These are phyloP conservation scores for Hypocrella siamensis DNA, from an alignment of 2,329 filamentous ascomycete genomes.

Conservation along the genomic window DNA sequence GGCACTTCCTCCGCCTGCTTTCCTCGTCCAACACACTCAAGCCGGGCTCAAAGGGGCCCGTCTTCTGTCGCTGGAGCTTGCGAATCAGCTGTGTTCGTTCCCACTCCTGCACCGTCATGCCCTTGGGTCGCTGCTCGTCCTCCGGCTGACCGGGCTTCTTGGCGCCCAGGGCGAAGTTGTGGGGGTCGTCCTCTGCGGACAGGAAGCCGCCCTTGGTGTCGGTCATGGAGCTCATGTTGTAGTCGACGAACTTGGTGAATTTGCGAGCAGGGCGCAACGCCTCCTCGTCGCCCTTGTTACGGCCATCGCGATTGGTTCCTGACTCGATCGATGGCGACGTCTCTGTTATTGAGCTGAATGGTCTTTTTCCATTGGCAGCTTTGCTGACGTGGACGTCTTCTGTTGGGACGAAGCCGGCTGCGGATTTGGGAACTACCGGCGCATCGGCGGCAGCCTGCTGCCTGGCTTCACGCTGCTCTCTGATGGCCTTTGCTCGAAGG, in stretches of 20 bases:
- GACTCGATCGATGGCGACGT: conserved; percentile 21
- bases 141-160: conserved; percentile 20
- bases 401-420: conserved; percentile 58
- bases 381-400: conserved; percentile 41
- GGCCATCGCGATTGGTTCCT: conserved; percentile 54
- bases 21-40: conserved; percentile 57
- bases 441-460: conserved; percentile 27
- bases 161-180: conserved; percentile 55
- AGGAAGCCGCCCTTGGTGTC: conserved; percentile 96
- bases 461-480: conserved; percentile 55
- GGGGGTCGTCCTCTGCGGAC: conserved; percentile 78
- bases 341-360: conserved; percentile 45
- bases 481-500: conserved; percentile 74
- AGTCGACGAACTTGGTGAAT: conserved; percentile 90
- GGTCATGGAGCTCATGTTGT: conserved; percentile 95
- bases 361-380: conserved; percentile 44
- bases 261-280: conserved; percentile 63
- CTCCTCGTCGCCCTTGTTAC: conserved; percentile 29
- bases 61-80: conserved; percentile 55
- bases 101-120: conserved; percentile 89
- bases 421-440: conserved; percentile 28
- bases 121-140: conserved; percentile 52
- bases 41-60: conserved; percentile 77
- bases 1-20: conserved; percentile 55
- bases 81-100: conserved; percentile 64